A percentile compares a stretch with the other conserved stretches of the same genome.
These are phyloP conservation scores for Aspergillus affinis DNA, from an alignment of 495 filamentous ascomycete species.

Conservation along the genomic window DNA sequence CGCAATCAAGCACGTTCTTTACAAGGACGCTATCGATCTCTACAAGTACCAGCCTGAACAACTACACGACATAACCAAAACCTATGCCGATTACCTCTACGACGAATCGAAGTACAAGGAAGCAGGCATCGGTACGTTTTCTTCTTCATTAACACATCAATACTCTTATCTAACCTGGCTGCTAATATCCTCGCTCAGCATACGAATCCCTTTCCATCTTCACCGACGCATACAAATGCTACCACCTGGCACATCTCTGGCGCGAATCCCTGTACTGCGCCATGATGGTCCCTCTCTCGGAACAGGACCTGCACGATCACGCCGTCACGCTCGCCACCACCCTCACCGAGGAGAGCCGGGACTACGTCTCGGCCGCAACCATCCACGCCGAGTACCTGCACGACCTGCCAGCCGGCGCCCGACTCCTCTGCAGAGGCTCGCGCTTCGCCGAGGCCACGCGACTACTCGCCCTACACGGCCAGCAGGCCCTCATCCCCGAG, in stretches of 20 bases:
- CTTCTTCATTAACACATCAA: neutral
- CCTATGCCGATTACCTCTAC: slow-evolving; percentile 79
- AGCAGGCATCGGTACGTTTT: slow-evolving; percentile 64
- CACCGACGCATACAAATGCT: slow-evolving; percentile 69
- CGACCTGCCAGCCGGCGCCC: slow-evolving; percentile 64
- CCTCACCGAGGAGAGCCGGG: slow-evolving; percentile 79
- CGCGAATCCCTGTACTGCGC: slow-evolving; percentile 81
- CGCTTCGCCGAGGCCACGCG: slow-evolving; percentile 82
- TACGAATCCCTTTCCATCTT: slow-evolving; percentile 84
- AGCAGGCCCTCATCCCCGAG: slow-evolving; percentile 44
- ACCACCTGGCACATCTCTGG: slow-evolving; percentile 82
- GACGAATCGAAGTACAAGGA: slow-evolving; percentile 74
- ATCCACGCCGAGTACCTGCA: slow-evolving; percentile 79
- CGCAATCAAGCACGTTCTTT: slow-evolving; percentile 74
- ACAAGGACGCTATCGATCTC: slow-evolving; percentile 71
- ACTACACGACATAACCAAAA: slow-evolving; percentile 60
- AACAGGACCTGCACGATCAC: slow-evolving; percentile 59
- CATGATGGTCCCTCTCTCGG: slow-evolving; percentile 60
- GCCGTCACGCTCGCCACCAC: slow-evolving; percentile 67
- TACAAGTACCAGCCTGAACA: slow-evolving; percentile 75
- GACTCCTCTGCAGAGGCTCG: slow-evolving; percentile 77
- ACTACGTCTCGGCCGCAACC: slow-evolving; percentile 74
- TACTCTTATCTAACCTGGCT: neutral
- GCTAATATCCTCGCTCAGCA: slow-evolving; percentile 41
- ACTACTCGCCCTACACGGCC: slow-evolving; percentile 54